Conservation (phyloP, 495 filamentous ascomycete species). For the Astrothelium macrocarpum region DNA sequence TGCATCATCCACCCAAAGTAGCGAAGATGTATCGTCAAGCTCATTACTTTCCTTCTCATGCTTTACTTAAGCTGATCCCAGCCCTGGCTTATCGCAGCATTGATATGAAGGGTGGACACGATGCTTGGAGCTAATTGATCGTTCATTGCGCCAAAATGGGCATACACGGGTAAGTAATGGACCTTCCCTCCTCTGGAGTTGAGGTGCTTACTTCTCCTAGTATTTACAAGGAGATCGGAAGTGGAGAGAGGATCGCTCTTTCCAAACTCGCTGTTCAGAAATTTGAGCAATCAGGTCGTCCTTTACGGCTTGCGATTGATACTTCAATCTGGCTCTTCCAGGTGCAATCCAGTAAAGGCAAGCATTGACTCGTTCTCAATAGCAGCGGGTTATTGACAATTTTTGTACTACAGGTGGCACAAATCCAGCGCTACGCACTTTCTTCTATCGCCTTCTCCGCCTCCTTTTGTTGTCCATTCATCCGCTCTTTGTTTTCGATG, state of each 20-base stretch:
- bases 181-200: background rate
- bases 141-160: constrained; percentile 26
- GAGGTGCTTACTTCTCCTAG: constrained; percentile 36
- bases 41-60: background rate
- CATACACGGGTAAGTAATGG: constrained; percentile 29
- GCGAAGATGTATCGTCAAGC: background rate
- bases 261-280: constrained; percentile 72
- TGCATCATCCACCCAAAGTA: too few relatives aligned
- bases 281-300: constrained; percentile 57
- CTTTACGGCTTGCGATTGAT: constrained; percentile 84
- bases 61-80: background rate
- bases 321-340: constrained; percentile 98
- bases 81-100: too few relatives aligned
- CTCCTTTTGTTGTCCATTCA: constrained; percentile 71
- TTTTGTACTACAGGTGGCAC: constrained; percentile 49
- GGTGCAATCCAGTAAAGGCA: constrained; percentile 59
- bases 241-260: constrained; percentile 69
- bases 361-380: background rate
- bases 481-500: constrained; percentile 94
- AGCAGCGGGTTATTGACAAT: constrained; percentile 3
- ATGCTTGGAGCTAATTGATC: background rate
- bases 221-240: constrained; percentile 80
- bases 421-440: constrained; percentile 83
- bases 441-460: constrained; percentile 85
- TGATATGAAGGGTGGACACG: too few relatives aligned